Evolutionary conservation across 805 yeast genomes (phyloP), one percentile per base, ranked within the genome.

Genomic region (Saturnispora galanensis): DNA sequence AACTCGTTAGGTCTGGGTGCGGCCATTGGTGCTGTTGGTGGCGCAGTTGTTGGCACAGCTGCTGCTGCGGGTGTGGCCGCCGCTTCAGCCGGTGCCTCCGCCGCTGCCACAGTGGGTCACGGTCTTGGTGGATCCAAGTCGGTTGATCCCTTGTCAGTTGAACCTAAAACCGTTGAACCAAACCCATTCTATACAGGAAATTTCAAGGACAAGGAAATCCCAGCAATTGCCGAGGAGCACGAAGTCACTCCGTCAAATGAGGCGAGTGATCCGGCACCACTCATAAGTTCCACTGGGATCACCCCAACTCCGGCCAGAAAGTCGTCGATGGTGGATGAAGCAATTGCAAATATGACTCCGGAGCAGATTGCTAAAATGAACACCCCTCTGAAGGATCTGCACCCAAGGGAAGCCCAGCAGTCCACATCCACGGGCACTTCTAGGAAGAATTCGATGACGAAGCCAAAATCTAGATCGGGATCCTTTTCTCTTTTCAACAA

Each of bases 361-460:
- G 60, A 58, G 30, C 56, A 60, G 37, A 34, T 54, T 17, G 47
- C 47, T 33, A 56, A 51, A 35, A 56, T 60, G 62, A 57, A 59
- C 49, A 50, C 50, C n/a, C 64, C 64, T 1, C 35, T 58, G 34
- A 36, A 56, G 32, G 57, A 53, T 34, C 11, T 41, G 10, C 16
- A 31, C n/a, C 58, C 52, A 44, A 36, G 56, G n/a, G 56, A 55
- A 49, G 52, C 26, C 7, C 26, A 21, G 7, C 26, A 52, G 1
- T 49, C 52, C 33, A 52, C 53, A 42, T 56, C 53, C 16, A 54
- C 54, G 66, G 62, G 13, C 60, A 61, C 69, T 37, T 69, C 70
- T 46, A 65, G 66, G 46, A 63, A 70, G 34, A 71, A 63, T 53
- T 72, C 77, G 31, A 56, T 62, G n/a, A 28, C 35, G n/a, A 43